Conservation (phyloP, 2,329 filamentous ascomycete species). For the Lanzia echinophila region DNA sequence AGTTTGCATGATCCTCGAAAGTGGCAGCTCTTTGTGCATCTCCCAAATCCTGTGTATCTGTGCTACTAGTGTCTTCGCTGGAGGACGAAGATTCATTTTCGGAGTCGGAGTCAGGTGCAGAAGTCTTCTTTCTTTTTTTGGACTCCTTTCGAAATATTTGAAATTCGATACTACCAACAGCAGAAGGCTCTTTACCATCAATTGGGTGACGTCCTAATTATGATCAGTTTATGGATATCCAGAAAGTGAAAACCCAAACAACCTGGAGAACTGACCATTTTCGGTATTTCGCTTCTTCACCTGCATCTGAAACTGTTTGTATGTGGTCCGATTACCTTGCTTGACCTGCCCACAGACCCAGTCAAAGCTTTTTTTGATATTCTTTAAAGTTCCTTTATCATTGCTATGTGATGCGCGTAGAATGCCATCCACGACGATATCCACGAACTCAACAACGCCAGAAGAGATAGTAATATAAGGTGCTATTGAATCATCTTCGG, state of each 20-base stretch:
- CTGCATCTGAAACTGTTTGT: conserved; percentile 11
- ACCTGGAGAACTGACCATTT: conserved; percentile 6
- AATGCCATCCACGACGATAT: conserved; percentile 25
- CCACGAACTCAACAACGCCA: conserved; percentile 16
- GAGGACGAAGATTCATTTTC: not conserved
- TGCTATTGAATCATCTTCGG: conserved; percentile 15
- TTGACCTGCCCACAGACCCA: not conserved
- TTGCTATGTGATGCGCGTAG: conserved; percentile 16
- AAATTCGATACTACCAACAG: conserved; percentile 9
- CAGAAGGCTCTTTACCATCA: not conserved
- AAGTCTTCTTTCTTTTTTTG: not conserved
- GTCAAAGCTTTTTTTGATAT: not conserved
- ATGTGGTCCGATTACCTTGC: not conserved
- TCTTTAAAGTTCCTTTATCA: not conserved
- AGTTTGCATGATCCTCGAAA: conserved; percentile 14
- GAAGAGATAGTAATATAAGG: conserved; percentile 4
- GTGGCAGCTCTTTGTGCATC: conserved; percentile 12
- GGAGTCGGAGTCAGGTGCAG: not conserved
- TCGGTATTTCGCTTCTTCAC: conserved; percentile 10
- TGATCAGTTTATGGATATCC: not conserved
- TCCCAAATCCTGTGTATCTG: not conserved
- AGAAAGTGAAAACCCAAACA: not conserved
- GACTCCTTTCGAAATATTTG: conserved; percentile 9
- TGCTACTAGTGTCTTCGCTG: not conserved
- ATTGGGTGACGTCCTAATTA: not conserved